Conservation (phyloP, 768 basidiomycete genomes). For the Cubamyces sp. region DNA sequence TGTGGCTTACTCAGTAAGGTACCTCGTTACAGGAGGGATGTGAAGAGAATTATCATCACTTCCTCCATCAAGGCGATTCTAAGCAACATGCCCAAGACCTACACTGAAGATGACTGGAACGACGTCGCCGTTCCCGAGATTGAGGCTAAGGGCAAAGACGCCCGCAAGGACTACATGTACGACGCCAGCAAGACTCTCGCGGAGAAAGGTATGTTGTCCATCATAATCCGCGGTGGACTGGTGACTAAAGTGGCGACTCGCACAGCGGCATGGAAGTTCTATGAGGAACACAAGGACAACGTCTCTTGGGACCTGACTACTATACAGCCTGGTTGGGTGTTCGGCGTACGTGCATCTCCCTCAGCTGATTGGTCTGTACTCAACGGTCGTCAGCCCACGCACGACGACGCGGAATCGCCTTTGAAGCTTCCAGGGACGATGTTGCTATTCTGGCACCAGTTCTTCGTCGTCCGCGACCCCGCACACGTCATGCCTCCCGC, state of each 20-base stretch:
- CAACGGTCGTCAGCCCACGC: background rate
- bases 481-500: background rate
- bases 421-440: background rate
- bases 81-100: constrained; percentile 34
- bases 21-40: constrained; percentile 29
- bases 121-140: constrained; percentile 46
- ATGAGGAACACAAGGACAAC: constrained; percentile 39
- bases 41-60: constrained; percentile 67
- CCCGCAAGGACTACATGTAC: constrained; percentile 48
- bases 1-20: too few relatives aligned
- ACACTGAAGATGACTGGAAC: constrained; percentile 66
- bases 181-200: constrained; percentile 59
- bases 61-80: constrained; percentile 55
- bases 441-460: background rate
- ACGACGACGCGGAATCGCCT: background rate
- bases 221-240: background rate
- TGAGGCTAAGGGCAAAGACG: constrained; percentile 52
- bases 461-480: constrained; percentile 2
- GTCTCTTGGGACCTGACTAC: constrained; percentile 44
- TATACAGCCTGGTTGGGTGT: constrained; percentile 46
- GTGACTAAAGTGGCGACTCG: background rate
- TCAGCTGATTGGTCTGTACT: too few relatives aligned
- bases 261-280: constrained; percentile 52
- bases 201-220: constrained; percentile 40
- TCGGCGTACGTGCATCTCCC: constrained; percentile 1